Percentiles rank a stretch among this genome's conserved stretches.
These are phyloP conservation scores for Monocercomonoides exilis DNA, from an alignment of 78 protist genomes.

Conservation along the genomic window DNA sequence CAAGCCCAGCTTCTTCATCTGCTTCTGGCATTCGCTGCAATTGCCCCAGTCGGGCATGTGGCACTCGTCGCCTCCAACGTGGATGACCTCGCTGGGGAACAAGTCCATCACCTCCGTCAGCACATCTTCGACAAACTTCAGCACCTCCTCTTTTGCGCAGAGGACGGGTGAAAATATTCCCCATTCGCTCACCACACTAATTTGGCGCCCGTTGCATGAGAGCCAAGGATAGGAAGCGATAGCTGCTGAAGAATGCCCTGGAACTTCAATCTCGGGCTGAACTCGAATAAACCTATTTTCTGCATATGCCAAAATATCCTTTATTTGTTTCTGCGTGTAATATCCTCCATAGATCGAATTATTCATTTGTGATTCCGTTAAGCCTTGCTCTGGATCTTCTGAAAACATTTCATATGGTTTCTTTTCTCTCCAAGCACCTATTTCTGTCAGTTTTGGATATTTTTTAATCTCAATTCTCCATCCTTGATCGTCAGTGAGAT, in stretches of 20 bases:
- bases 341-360: neutral
- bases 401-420: too few species aligned
- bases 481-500: slow-evolving; percentile 23
- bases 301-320: neutral
- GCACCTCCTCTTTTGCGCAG: neutral
- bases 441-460: slow-evolving; percentile 8
- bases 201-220: neutral
- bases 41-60: neutral
- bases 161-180: neutral
- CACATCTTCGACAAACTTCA: neutral
- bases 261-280: neutral
- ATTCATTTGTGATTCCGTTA: too few species aligned
- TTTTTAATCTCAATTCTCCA: slow-evolving; percentile 4
- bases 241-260: neutral
- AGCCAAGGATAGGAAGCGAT: neutral
- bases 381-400: too few species aligned
- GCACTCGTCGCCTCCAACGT: neutral
- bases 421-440: slow-evolving; percentile 16
- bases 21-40: neutral
- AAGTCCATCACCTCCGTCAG: neutral
- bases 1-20: neutral
- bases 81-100: neutral
- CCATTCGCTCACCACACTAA: neutral
- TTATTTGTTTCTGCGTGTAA: neutral
- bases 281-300: neutral